phyloP scores from a whole-genome alignment of 257 asterid genomes.

The Echium plantagineum region DNA sequence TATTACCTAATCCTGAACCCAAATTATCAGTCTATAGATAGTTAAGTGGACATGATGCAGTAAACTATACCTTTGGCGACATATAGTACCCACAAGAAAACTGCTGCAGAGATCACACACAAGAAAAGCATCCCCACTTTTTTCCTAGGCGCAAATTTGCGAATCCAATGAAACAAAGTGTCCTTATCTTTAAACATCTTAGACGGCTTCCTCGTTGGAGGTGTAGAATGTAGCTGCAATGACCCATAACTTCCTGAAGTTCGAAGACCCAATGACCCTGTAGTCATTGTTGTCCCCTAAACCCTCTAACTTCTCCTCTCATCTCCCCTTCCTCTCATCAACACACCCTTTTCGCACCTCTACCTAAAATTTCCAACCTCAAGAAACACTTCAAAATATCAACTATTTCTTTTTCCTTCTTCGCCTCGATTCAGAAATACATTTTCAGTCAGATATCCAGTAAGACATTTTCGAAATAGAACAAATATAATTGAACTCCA shows the following conservation, averaged over 20 bases:
- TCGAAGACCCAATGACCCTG: conserved; percentile 94
- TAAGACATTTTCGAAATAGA: background rate
- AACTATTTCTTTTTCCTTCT: background rate
- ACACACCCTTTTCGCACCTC: conserved; percentile 1
- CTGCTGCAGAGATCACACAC: conserved; percentile 57
- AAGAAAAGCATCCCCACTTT: conserved; percentile 82
- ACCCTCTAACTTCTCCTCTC: conserved; percentile 33
- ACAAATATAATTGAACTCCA: background rate
- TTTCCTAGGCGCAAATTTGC: conserved; percentile 71
- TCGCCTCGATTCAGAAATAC: background rate
- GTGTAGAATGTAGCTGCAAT: conserved; percentile 50
- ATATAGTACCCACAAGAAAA: conserved; percentile 60
- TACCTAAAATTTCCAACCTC: background rate
- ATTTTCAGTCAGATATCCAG: background rate
- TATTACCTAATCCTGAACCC: background rate
- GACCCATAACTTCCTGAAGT: conserved; percentile 98
- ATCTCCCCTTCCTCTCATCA: conserved; percentile 20
- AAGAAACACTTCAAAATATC: background rate
- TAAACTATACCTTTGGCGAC: conserved; percentile 57
- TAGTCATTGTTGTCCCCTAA: conserved; percentile 64
- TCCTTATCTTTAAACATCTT: conserved; percentile 91
- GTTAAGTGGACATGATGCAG: conserved; percentile 4
- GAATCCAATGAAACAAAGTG: conserved; percentile 58
- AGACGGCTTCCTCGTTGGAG: conserved; percentile 48
- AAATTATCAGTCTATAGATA: background rate